Conservation (phyloP, 345 rosid genomes). For the Melastoma malabathricum region DNA sequence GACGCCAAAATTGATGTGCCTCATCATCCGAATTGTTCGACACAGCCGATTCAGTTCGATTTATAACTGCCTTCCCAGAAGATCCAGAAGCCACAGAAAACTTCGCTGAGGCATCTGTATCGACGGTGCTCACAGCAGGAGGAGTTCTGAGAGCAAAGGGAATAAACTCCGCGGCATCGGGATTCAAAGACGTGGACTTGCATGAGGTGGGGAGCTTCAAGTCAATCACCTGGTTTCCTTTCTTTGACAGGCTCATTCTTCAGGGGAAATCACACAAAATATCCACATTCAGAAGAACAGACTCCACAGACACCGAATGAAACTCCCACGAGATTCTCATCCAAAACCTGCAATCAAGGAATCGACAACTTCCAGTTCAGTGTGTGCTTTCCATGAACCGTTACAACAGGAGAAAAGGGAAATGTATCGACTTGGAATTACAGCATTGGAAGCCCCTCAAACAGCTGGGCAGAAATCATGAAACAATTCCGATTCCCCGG, state of each 20-base stretch:
- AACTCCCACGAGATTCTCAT: conserved; percentile 6
- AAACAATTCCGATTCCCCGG: too few relatives aligned
- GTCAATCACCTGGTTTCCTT: conserved; percentile 45
- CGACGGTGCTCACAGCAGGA: conserved; percentile 34
- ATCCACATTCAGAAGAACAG: conserved; percentile 16
- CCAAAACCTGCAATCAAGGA: conserved; percentile 15
- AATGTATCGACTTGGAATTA: too few relatives aligned
- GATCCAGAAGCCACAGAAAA: conserved; percentile 30
- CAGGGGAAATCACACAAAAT: conserved; percentile 15
- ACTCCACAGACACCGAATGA: conserved; percentile 3
- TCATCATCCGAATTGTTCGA: conserved; percentile 90
- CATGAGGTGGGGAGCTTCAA: conserved; percentile 34
- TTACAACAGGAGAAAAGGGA: too few relatives aligned
- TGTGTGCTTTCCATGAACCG: too few relatives aligned
- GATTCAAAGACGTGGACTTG: conserved; percentile 74
- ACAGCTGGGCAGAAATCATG: too few relatives aligned
- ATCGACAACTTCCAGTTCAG: too few relatives aligned
- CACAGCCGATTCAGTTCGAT: conserved; percentile 55
- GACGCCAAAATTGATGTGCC: conserved; percentile 82
- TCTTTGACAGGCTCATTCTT: conserved; percentile 87
- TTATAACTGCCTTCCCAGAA: conserved; percentile 53
- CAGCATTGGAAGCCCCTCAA: too few relatives aligned
- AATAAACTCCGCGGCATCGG: conserved; percentile 91
- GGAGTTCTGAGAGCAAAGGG: conserved; percentile 64
- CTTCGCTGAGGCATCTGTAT: conserved; percentile 30